Evolutionary conservation across 2,329 filamentous ascomycete species (phyloP).

Genomic region (Fusarium liriodendri): DNA sequence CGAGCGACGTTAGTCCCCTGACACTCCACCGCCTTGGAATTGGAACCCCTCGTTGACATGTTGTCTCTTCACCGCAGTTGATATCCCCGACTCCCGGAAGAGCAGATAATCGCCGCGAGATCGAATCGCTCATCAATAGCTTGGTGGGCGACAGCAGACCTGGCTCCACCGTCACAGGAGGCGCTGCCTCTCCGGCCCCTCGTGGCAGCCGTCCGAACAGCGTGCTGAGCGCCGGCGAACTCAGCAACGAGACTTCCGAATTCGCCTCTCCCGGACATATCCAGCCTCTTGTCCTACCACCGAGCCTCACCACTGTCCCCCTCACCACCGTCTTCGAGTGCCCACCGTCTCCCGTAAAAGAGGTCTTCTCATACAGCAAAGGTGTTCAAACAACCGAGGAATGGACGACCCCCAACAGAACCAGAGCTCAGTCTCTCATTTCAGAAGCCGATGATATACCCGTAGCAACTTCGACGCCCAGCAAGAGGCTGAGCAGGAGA

Average conservation of each 20-base stretch:
- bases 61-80: constrained; percentile 51
- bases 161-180: constrained; percentile 72
- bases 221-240: constrained; percentile 82
- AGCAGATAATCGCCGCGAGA: constrained; percentile 76
- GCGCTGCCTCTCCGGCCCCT: constrained; percentile 72
- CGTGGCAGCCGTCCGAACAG: constrained; percentile 86
- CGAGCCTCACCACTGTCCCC: constrained; percentile 79
- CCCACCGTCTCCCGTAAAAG: constrained; percentile 78
- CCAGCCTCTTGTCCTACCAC: constrained; percentile 60
- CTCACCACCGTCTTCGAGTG: constrained; percentile 85
- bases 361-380: constrained; percentile 97
- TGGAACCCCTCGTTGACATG: constrained; percentile 23
- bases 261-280: constrained; percentile 60
- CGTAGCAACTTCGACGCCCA: constrained; percentile 67
- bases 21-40: constrained; percentile 26
- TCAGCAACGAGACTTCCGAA: constrained; percentile 80
- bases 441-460: constrained; percentile 72
- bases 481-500: constrained; percentile 81
- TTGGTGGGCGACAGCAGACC: constrained; percentile 84
- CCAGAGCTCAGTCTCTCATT: constrained; percentile 52
- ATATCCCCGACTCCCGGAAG: constrained; percentile 77
- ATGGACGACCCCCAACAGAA: constrained; percentile 68
- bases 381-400: constrained; percentile 90
- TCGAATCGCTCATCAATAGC: constrained; percentile 87
- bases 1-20: constrained; percentile 73